Base-by-base conservation (phyloP, 345 rosid species). In the Eutrema japonicum region DNA sequence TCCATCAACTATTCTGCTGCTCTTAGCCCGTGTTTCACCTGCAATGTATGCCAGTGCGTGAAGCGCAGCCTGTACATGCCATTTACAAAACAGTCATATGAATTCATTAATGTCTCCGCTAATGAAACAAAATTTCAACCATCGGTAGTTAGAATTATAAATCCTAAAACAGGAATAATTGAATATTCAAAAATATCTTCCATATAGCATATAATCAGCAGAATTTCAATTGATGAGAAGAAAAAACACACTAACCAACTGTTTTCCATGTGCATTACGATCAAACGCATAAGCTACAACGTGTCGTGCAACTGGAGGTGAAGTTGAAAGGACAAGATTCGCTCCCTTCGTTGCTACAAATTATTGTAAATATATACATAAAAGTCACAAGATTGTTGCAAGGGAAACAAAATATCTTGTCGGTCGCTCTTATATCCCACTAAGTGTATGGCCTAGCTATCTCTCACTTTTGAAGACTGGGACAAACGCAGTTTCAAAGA, bases 1-100 rank as follows among this genome's bases (percentile, higher is more conserved):
- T 68, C 57, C 80, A 74, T 74, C 81, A 53, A 91, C 81, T 64
- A 88, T 63, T 16, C 66, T 70, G 58, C 73, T 78, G 68, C 78
- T 80, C 16, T 81, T 90, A 35, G 89, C 59, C 29, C 91, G 86
- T 55, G 79, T 54, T 81, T 89, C 92, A 68, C 97, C 99, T 8
- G 85, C 83, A 11, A 91, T 82, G 79, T 88, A 82, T 61, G 85
- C 99, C 70, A 91, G 81, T 72, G 95, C 87, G 75, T 88, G 92
- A 70, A 94, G 75, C 45, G 95, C 95, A 77, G 96, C 93, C 99
- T 91, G 85, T 26, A 46, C 29, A 70, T 54, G 55, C 60, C 77
- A 81, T 76, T 42, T 61, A 60, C 38, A 47, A 64, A 55, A 49
- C 36, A 71, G 35, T 56, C 61, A 26, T 5, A 14, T 13, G 46